Base-by-base conservation (phyloP, 2,329 filamentous ascomycete species). In the Penicillium sp. region DNA sequence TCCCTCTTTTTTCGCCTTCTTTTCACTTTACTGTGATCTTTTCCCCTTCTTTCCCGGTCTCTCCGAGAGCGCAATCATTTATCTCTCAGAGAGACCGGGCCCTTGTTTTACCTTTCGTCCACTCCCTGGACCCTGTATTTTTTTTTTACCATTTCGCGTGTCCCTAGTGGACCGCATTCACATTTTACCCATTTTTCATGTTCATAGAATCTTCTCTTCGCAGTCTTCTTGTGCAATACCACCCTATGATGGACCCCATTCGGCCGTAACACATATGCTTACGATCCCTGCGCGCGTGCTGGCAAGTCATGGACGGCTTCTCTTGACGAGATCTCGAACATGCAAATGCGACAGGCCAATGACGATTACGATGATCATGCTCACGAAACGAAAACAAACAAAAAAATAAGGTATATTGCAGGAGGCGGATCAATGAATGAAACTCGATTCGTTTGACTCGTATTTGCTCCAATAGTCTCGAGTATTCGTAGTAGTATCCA, bases 171-270 rank as follows among this genome's bases (percentile, higher is more conserved):
- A 63, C 39, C 56, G 47, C 42, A 42, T 57, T 56, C 43, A 39
- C 26, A 20, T 50, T 31, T 48, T 49, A 53, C 39, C 56, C 44
- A 40, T 56, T 50, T 39, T 35, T 29, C 50, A 49, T 55, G 55
- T 57, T 55, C 34, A 57, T 57, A 57, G 51, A 57, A 38, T 55
- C 16, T 55, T 58, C 52, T 59, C 20, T 54, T 50, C 52, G 42
- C 26, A 45, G n/a, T 22, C 43, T 34, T 46, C 54, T 55, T 61
- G 59, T 61, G 61, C 57, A 66, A 66, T 66, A 60, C 58, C 59
- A 66, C 58, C 58, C 9, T 52, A 40, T 45, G 58, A 61, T 61
- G 50, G 49, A 53, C 54, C 40, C 42, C 35, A 50, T 51, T 51
- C 22, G 40, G 42, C 39, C 47, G 44, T 31, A 44, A 50, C 6